These are phyloP conservation scores for Saccharomycopsis lassenensis DNA, from an alignment of 805 yeast species.

Conservation along the genomic window DNA sequence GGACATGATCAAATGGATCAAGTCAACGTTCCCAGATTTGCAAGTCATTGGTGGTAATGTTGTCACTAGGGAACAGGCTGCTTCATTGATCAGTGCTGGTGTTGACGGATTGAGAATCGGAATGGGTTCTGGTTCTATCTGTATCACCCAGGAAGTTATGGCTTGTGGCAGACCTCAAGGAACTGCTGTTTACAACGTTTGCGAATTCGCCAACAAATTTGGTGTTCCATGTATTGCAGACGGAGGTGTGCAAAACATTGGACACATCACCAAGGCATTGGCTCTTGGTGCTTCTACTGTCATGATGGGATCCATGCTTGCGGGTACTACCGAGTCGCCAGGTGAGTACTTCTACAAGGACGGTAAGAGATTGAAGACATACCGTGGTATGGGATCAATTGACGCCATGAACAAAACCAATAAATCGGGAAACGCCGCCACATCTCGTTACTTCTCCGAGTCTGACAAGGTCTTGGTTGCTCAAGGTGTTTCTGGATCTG, in stretches of 20 bases:
- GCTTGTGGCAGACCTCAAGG: constrained; percentile 99
- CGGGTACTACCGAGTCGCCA: constrained; percentile 97
- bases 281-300: constrained; percentile 95
- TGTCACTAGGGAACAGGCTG: constrained; percentile 98
- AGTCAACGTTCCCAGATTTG: constrained; percentile 63
- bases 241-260: constrained; percentile 98
- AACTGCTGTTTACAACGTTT: constrained; percentile 91
- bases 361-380: constrained; percentile 92
- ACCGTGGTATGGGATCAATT: constrained; percentile 99
- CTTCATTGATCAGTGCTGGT: constrained; percentile 86
- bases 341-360: constrained; percentile 97
- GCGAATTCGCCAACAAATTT: constrained; percentile 86
- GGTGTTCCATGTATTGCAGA: constrained; percentile 99
- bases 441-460: constrained; percentile 97
- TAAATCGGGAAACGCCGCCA: constrained; percentile 87
- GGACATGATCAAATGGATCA: constrained; percentile 88
- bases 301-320: constrained; percentile 99
- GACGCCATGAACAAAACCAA: constrained; percentile 96
- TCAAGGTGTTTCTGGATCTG: constrained; percentile 97
- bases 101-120: constrained; percentile 98
- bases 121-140: constrained; percentile 99
- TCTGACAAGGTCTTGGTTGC: constrained; percentile 93
- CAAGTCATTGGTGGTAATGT: constrained; percentile 97
- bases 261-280: constrained; percentile 94
- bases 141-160: constrained; percentile 99